Conservation (phyloP, 768 basidiomycete genomes). For the Calocybe indica region DNA sequence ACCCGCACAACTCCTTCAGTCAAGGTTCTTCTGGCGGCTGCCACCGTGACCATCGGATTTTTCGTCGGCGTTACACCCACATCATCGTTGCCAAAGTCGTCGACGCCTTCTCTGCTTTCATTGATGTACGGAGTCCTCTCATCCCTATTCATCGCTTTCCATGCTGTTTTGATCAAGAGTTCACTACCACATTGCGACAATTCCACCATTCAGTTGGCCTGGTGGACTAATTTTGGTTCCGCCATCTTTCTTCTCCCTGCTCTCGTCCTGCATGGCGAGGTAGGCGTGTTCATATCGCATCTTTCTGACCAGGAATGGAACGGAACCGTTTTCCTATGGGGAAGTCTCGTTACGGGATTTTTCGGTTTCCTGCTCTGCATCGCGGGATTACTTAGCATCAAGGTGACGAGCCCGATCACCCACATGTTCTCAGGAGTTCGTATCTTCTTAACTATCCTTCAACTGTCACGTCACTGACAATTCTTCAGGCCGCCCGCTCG, state of each 20-base stretch:
- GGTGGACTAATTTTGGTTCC: constrained; percentile 74
- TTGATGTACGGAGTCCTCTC: constrained; percentile 68
- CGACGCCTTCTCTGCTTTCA: constrained; percentile 48
- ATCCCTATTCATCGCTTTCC: constrained; percentile 70
- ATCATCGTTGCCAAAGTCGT: constrained; percentile 29
- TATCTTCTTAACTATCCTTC: constrained; percentile 10
- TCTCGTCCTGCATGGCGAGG: constrained; percentile 53
- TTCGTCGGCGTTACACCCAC: constrained; percentile 68
- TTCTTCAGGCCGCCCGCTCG: constrained; percentile 65
- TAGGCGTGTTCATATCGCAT: constrained; percentile 31
- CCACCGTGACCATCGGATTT: constrained; percentile 68
- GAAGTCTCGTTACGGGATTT: constrained; percentile 62
- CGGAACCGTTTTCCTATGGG: constrained; percentile 52
- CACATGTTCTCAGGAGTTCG: constrained; percentile 81
- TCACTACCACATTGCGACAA: constrained; percentile 65
- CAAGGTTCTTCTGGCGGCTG: constrained; percentile 53
- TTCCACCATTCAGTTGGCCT: constrained; percentile 68
- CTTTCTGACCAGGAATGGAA: constrained; percentile 39
- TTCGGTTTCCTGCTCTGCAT: constrained; percentile 80
- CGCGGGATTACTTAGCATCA: constrained; percentile 75
- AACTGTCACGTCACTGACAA: constrained; percentile 6
- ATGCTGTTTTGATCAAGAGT: constrained; percentile 69
- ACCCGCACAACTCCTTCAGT: constrained; percentile 47
- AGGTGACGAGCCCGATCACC: constrained; percentile 76
- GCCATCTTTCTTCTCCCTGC: constrained; percentile 61